phyloP scores from a whole-genome alignment of 495 filamentous ascomycete species.

The Aspergillus leporis region DNA sequence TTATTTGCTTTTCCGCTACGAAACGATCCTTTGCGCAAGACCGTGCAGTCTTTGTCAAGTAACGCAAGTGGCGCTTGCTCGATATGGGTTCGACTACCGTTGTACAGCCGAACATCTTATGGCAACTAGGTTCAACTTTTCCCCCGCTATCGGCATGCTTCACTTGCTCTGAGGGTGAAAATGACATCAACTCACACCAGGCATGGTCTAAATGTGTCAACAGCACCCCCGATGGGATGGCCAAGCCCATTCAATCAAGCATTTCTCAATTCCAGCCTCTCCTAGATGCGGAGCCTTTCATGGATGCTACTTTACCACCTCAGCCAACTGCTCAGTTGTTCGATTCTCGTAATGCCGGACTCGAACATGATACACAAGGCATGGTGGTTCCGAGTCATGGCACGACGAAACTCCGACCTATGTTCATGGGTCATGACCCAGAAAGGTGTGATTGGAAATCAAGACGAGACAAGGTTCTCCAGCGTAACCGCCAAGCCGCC shows the following conservation, averaged over 20 bases:
- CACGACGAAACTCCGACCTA: background rate
- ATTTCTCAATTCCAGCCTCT: background rate
- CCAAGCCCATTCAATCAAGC: background rate
- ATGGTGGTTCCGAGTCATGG: background rate
- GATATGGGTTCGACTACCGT: background rate
- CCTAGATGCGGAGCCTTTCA: background rate
- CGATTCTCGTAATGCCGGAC: background rate
- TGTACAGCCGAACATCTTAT: background rate
- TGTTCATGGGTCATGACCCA: background rate
- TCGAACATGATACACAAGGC: background rate
- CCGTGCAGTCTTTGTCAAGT: background rate
- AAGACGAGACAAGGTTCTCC: background rate
- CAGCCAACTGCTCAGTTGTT: background rate
- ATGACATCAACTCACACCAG: background rate
- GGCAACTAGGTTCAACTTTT: background rate
- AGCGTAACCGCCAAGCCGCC: background rate
- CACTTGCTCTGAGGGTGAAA: background rate
- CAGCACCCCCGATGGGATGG: background rate
- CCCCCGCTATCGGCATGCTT: background rate
- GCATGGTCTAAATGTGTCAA: background rate
- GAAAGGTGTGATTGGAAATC: background rate
- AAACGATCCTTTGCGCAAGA: background rate
- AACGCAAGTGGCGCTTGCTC: background rate
- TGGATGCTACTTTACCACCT: background rate
- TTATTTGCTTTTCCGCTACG: too few species aligned